phyloP scores from a whole-genome alignment of 2,329 filamentous ascomycete genomes.

The Pseudogymnoascus sp. region DNA sequence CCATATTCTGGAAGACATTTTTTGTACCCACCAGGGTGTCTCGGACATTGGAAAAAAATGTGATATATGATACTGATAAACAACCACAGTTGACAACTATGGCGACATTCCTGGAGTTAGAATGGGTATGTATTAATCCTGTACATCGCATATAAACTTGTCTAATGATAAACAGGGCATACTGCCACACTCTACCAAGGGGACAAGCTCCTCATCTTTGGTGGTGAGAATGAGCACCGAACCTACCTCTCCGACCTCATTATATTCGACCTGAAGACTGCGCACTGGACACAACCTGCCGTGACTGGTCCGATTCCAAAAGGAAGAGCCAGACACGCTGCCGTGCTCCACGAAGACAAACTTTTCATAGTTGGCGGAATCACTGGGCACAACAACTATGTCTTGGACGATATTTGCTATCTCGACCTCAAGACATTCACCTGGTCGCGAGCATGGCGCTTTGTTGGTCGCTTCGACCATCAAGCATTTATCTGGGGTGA shows the following conservation, averaged over 20 bases:
- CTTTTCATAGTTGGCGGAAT: slow-evolving; percentile 95
- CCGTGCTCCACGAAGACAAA: slow-evolving; percentile 89
- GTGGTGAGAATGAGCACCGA: slow-evolving; percentile 94
- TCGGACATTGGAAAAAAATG: neutral
- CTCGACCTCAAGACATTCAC: slow-evolving; percentile 95
- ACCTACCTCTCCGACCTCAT: slow-evolving; percentile 94
- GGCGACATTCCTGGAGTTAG: slow-evolving; percentile 94
- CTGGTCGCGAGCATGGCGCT: slow-evolving; percentile 94
- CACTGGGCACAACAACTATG: slow-evolving; percentile 83
- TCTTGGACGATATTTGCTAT: slow-evolving; percentile 93
- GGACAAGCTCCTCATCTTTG: slow-evolving; percentile 93
- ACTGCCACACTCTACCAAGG: slow-evolving; percentile 91
- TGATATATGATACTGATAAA: neutral
- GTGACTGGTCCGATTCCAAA: slow-evolving; percentile 79
- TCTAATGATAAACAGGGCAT: slow-evolving; percentile 54
- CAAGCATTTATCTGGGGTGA: slow-evolving; percentile 89
- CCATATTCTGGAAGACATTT: neutral
- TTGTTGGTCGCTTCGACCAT: slow-evolving; percentile 91
- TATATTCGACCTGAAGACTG: slow-evolving; percentile 88
- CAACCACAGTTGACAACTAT: slow-evolving; percentile 77
- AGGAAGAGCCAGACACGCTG: slow-evolving; percentile 85
- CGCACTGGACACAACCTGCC: slow-evolving; percentile 90
- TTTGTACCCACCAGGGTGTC: slow-evolving; percentile 8
- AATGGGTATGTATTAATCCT: slow-evolving; percentile 63
- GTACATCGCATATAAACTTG: slow-evolving; percentile 3